Percentiles rank a stretch among this genome's conserved stretches.
Conservation (phyloP, 2,329 filamentous ascomycete genomes). For the Alternaria metachromatica region DNA sequence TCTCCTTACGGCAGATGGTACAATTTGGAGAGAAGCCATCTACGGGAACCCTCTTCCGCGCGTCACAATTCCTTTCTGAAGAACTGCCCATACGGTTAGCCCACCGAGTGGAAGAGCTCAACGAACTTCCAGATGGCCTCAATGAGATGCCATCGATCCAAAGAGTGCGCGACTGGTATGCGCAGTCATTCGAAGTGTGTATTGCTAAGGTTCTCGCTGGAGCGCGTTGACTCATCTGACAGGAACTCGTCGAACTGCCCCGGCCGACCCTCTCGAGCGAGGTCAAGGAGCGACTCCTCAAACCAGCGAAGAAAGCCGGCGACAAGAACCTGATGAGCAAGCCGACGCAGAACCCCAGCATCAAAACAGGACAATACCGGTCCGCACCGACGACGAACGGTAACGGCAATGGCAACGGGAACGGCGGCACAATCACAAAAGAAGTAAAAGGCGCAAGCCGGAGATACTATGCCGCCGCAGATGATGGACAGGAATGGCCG, state of each 20-base stretch:
- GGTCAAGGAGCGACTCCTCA: conserved; percentile 79
- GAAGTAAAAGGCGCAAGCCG: conserved; percentile 59
- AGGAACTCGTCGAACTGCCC: conserved; percentile 91
- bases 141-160: conserved; percentile 98
- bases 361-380: conserved; percentile 80
- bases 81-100: conserved; percentile 96
- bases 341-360: conserved; percentile 87
- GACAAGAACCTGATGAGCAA: conserved; percentile 75
- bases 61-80: conserved; percentile 97
- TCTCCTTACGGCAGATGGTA: conserved; percentile 96
- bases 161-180: conserved; percentile 97
- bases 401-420: conserved; percentile 53
- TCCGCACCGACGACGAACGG: conserved; percentile 60
- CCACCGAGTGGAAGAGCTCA: conserved; percentile 93
- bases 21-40: conserved; percentile 96
- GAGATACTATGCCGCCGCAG: conserved; percentile 90
- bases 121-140: conserved; percentile 89
- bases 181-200: conserved; percentile 95
- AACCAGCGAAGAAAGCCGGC: conserved; percentile 67
- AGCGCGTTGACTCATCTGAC: conserved; percentile 40
- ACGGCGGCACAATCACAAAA: conserved; percentile 56
- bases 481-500: conserved; percentile 89
- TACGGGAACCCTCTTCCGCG: conserved; percentile 89
- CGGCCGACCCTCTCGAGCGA: conserved; percentile 78
- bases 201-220: conserved; percentile 5